Percentiles rank a stretch among this genome's conserved stretches.
These are phyloP conservation scores for Ceratocystis ficicola DNA, from an alignment of 2,329 filamentous ascomycete genomes.

Conservation along the genomic window DNA sequence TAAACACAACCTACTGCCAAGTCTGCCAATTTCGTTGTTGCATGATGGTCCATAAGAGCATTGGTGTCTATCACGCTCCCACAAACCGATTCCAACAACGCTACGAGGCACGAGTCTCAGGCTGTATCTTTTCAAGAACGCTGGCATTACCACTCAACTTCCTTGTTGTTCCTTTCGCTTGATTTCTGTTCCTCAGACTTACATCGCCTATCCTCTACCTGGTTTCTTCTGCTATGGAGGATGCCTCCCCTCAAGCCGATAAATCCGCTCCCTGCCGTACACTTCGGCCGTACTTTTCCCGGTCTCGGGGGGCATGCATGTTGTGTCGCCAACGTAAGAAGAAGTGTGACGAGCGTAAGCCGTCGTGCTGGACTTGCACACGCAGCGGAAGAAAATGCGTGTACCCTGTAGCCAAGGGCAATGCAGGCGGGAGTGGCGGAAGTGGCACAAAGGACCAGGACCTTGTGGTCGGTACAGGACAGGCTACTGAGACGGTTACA, in stretches of 20 bases:
- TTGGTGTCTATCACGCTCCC: too few species aligned
- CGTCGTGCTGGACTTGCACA: conserved; percentile 24
- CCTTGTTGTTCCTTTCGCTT: not conserved
- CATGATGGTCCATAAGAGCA: too few species aligned
- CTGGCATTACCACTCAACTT: not conserved
- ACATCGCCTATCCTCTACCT: too few species aligned
- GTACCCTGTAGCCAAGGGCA: conserved; percentile 15
- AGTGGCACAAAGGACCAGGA: conserved; percentile 1
- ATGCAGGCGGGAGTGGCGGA: not conserved
- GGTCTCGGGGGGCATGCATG: conserved; percentile 25
- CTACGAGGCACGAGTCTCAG: too few species aligned
- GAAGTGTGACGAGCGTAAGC: conserved; percentile 28
- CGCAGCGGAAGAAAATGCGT: conserved; percentile 20
- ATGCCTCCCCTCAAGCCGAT: conserved; percentile 6
- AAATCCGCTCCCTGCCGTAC: conserved; percentile 18
- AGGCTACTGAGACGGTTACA: conserved; percentile 1
- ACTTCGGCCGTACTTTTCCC: conserved; percentile 21
- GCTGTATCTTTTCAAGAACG: not conserved
- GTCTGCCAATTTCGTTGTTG: too few species aligned
- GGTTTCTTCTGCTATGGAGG: conserved; percentile 7
- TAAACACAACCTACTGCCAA: too few species aligned
- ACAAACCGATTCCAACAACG: too few species aligned
- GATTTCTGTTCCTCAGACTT: not conserved
- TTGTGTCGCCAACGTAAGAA: conserved; percentile 30
- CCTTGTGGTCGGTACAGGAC: not conserved